These are phyloP conservation scores for Athelia psychrophila DNA, from an alignment of 1,284 basidiomycete species.

Conservation along the genomic window DNA sequence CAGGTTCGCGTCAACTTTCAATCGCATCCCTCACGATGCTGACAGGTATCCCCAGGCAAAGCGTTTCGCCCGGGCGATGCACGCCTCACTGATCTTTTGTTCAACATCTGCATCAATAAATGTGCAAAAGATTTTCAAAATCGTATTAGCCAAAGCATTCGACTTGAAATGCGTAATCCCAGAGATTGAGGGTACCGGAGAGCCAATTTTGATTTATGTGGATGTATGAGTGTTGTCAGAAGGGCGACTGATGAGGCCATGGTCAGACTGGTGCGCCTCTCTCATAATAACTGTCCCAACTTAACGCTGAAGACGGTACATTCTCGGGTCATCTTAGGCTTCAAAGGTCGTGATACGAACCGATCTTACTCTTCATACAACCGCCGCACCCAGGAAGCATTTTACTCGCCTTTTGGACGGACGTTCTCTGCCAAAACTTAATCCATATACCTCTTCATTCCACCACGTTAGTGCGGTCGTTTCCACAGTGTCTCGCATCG, in stretches of 20 bases:
- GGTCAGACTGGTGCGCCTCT: too few species aligned
- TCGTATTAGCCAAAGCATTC: slow-evolving; percentile 87
- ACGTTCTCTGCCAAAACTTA: too few species aligned
- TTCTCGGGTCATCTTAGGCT: too few species aligned
- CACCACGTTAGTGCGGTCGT: too few species aligned
- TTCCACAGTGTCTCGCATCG: not conserved
- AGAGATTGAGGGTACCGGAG: slow-evolving; percentile 92
- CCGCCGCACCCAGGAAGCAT: too few species aligned
- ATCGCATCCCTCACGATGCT: slow-evolving; percentile 2
- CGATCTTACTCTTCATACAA: too few species aligned
- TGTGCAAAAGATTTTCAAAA: slow-evolving; percentile 99
- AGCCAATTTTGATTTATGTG: slow-evolving; percentile 90
- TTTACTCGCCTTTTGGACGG: too few species aligned
- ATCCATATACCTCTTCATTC: too few species aligned
- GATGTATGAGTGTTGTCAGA: slow-evolving; percentile 57
- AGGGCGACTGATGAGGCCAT: not conserved
- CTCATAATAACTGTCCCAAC: too few species aligned
- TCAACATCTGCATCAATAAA: slow-evolving; percentile 98
- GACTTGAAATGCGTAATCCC: slow-evolving; percentile 95
- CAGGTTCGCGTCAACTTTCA: slow-evolving; percentile 51
- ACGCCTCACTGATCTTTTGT: slow-evolving; percentile 97
- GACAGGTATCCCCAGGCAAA: slow-evolving; percentile 62
- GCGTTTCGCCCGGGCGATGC: slow-evolving; percentile 97
- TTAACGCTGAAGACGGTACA: too few species aligned
- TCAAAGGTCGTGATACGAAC: too few species aligned